Conservation (phyloP, 2,329 filamentous ascomycete genomes). For the Sphaceloma murrayae region DNA sequence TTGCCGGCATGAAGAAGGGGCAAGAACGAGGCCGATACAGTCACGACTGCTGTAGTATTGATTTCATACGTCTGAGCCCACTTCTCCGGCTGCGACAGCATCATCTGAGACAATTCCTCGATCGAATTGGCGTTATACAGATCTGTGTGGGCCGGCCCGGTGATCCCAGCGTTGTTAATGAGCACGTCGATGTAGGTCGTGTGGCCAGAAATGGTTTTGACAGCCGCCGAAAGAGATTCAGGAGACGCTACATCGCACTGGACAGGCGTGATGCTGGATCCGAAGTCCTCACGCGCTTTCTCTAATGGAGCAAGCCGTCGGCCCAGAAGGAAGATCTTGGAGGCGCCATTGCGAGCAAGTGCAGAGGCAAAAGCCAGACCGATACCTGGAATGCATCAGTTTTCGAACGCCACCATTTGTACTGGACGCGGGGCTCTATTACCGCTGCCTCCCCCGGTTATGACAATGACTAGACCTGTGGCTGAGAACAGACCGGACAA, state of each 20-base stretch:
- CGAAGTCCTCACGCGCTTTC: slow-evolving; percentile 28
- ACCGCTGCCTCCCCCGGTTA: slow-evolving; percentile 37
- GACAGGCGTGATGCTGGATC: slow-evolving; percentile 32
- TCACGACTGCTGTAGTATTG: slow-evolving; percentile 38
- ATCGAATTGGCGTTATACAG: slow-evolving; percentile 38
- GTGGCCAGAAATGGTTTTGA: slow-evolving; percentile 35
- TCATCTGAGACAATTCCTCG: slow-evolving; percentile 34
- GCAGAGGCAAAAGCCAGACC: slow-evolving; percentile 28
- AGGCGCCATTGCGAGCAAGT: slow-evolving; percentile 30
- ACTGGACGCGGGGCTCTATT: slow-evolving; percentile 22
- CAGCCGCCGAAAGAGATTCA: slow-evolving; percentile 33
- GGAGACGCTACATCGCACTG: slow-evolving; percentile 37
- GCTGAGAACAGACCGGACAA: slow-evolving; percentile 32
- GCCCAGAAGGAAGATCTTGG: slow-evolving; percentile 34
- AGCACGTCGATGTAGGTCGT: slow-evolving; percentile 43
- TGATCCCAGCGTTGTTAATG: slow-evolving; percentile 28
- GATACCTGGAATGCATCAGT: slow-evolving; percentile 14
- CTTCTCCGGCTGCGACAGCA: slow-evolving; percentile 27
- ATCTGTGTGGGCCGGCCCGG: slow-evolving; percentile 35
- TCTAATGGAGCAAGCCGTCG: slow-evolving; percentile 31
- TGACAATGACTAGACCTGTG: slow-evolving; percentile 33
- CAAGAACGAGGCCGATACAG: slow-evolving; percentile 37
- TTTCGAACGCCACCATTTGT: too few species aligned
- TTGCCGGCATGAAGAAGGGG: slow-evolving; percentile 39
- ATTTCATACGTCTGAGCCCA: slow-evolving; percentile 35